Evolutionary conservation across 2,329 filamentous ascomycete species (phyloP), one percentile per base, ranked within the genome.

Genomic region (Colletotrichum siamense): DNA sequence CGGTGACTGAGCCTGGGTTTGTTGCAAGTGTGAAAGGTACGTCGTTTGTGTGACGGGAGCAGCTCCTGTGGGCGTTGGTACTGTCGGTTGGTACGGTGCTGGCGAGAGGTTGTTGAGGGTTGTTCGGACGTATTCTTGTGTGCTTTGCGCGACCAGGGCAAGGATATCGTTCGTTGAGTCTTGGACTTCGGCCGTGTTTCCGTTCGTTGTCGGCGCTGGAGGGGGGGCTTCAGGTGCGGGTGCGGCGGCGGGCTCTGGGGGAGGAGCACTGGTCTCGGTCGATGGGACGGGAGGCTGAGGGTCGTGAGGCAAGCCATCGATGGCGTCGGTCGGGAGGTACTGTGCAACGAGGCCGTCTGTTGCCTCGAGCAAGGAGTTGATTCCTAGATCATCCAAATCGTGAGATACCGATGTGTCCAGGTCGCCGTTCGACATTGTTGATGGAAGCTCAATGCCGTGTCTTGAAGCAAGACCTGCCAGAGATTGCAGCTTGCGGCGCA

Each of bases 111-210:
- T 86, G 76, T 87, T 83, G 9, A 88, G 79, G 5, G 86, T 88
- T 6, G 84, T 88, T 73, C 85, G 85, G 55, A 88, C 86, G 69
- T 88, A 88, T 72, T 87, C 85, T 12, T 84, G 85, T 1, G 86
- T 88, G 77, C 86, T 87, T 77, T 87, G 85, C 0, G 85, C 86
- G 13, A 88, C 86, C 26, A 87, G 79, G 9, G 86, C 86, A 75
- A 87, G 84, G 8, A 88, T 80, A 57, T 87, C 86, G 76, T 87
- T 85, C 67, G 44, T 52, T 22, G 86, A 86, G 72, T 88, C 85
- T 9, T 82, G 85, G 75, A 81, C 82, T 61, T 76, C 64, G 10
- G 68, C 76, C 39, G 76, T 76, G 36, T 81, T 79, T 55, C 79
- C 82, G 72, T 82, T 81, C 62, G 79, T 39, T 16, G 78, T 71